Percentiles rank a stretch among this genome's conserved stretches.
phyloP scores from a whole-genome alignment of 768 basidiomycete species.

The Amanita fuliginea region DNA sequence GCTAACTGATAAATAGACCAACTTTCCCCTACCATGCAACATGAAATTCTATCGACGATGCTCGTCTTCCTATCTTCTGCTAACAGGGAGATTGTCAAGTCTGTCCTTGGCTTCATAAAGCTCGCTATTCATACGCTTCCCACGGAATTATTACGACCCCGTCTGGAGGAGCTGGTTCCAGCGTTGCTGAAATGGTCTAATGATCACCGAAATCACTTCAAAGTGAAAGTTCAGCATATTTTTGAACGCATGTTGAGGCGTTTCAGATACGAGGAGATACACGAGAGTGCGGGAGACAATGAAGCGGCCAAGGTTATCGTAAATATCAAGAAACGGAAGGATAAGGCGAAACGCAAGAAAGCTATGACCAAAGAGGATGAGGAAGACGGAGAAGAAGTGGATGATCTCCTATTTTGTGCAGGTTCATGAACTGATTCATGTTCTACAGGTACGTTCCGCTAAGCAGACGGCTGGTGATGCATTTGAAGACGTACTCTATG shows the following conservation, averaged over 20 bases:
- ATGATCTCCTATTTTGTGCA: not conserved
- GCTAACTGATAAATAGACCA: slow-evolving; percentile 32
- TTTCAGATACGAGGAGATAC: slow-evolving; percentile 81
- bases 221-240: slow-evolving; percentile 90
- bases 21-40: slow-evolving; percentile 61
- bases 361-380: slow-evolving; percentile 44
- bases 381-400: slow-evolving; percentile 31
- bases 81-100: slow-evolving; percentile 97
- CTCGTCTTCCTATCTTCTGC: slow-evolving; percentile 86
- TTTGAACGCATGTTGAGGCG: slow-evolving; percentile 92
- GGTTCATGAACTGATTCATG: not conserved
- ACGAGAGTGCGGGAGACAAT: slow-evolving; percentile 61
- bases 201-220: slow-evolving; percentile 99
- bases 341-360: slow-evolving; percentile 85
- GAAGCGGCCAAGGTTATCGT: slow-evolving; percentile 81
- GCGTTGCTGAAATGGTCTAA: slow-evolving; percentile 87
- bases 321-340: slow-evolving; percentile 94
- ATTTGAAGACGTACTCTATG: slow-evolving; percentile 95
- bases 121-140: slow-evolving; percentile 84
- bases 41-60: slow-evolving; percentile 77
- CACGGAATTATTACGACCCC: slow-evolving; percentile 56
- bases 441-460: slow-evolving; percentile 26
- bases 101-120: slow-evolving; percentile 90
- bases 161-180: slow-evolving; percentile 70
- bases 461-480: slow-evolving; percentile 68